These are phyloP conservation scores for Metschnikowia koreensis DNA, from an alignment of 805 yeast genomes.

Conservation along the genomic window DNA sequence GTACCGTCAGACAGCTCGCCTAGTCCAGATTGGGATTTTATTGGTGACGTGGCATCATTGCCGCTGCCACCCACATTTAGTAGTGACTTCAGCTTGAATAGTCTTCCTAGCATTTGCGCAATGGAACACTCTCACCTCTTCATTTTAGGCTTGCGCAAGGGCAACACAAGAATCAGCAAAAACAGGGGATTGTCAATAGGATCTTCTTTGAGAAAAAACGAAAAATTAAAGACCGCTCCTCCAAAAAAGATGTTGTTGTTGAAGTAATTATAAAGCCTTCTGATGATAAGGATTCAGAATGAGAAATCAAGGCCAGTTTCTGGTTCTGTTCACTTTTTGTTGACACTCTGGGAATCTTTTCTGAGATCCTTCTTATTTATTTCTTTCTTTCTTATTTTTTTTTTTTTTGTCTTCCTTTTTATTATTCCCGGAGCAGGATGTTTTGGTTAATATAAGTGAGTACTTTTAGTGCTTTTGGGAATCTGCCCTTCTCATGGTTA, in stretches of 20 bases:
- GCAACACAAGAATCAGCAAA: slow-evolving; percentile 1
- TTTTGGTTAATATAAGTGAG: not conserved
- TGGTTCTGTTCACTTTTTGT: too few relatives aligned
- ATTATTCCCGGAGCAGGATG: too few relatives aligned
- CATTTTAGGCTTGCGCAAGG: slow-evolving; percentile 9
- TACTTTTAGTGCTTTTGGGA: not conserved
- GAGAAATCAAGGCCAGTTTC: too few relatives aligned
- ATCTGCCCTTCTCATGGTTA: not conserved
- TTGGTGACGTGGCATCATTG: not conserved
- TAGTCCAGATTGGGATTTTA: not conserved
- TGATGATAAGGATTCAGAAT: too few relatives aligned
- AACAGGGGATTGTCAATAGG: not conserved
- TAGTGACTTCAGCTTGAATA: slow-evolving; percentile 31
- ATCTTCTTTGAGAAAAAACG: not conserved
- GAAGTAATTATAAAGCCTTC: not conserved
- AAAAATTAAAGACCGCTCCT: not conserved
- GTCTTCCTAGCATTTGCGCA: slow-evolving; percentile 35
- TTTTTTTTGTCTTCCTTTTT: too few relatives aligned
- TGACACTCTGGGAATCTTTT: too few relatives aligned
- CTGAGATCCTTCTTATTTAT: too few relatives aligned
- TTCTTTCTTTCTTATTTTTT: too few relatives aligned
- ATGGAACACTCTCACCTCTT: slow-evolving; percentile 1
- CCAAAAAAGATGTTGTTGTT: not conserved
- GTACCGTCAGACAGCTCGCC: slow-evolving; percentile 7
- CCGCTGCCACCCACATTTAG: slow-evolving; percentile 11